Percentiles rank a stretch among this genome's conserved stretches.
phyloP scores from a whole-genome alignment of 306 rosid species.

The Albizia julibrissin region DNA sequence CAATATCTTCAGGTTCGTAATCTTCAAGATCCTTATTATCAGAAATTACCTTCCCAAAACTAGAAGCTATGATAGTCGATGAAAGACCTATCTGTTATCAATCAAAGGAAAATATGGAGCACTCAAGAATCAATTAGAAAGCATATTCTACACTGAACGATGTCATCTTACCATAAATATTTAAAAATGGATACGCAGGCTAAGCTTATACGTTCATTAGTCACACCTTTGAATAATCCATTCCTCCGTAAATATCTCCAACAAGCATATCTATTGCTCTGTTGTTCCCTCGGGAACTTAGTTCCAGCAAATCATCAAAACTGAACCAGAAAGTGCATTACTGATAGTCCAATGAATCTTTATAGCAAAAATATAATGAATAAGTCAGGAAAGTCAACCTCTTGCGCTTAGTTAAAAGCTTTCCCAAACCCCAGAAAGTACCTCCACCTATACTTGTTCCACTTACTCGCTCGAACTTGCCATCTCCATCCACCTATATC shows the following conservation, averaged over 20 bases:
- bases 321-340: constrained; percentile 52
- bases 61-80: constrained; percentile 90
- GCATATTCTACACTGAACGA: constrained; percentile 16
- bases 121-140: constrained; percentile 28
- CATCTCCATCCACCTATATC: constrained; percentile 84
- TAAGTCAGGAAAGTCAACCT: constrained; percentile 49
- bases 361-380: constrained; percentile 20
- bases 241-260: constrained; percentile 94
- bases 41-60: constrained; percentile 93
- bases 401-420: constrained; percentile 85
- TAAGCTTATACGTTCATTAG: constrained; percentile 19
- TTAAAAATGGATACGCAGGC: constrained; percentile 12
- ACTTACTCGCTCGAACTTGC: constrained; percentile 89
- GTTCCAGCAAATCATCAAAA: constrained; percentile 90
- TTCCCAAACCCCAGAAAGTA: constrained; percentile 97
- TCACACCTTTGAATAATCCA: constrained; percentile 80
- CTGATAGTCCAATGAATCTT: constrained; percentile 22
- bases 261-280: constrained; percentile 91
- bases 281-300: constrained; percentile 87
- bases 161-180: neutral
- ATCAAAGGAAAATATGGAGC: constrained; percentile 18
- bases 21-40: constrained; percentile 71
- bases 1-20: constrained; percentile 81
- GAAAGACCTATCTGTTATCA: constrained; percentile 76
- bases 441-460: constrained; percentile 99